Evolutionary conservation across 2,329 filamentous ascomycete genomes (phyloP).

Genomic region (Microsporum audouinii): DNA sequence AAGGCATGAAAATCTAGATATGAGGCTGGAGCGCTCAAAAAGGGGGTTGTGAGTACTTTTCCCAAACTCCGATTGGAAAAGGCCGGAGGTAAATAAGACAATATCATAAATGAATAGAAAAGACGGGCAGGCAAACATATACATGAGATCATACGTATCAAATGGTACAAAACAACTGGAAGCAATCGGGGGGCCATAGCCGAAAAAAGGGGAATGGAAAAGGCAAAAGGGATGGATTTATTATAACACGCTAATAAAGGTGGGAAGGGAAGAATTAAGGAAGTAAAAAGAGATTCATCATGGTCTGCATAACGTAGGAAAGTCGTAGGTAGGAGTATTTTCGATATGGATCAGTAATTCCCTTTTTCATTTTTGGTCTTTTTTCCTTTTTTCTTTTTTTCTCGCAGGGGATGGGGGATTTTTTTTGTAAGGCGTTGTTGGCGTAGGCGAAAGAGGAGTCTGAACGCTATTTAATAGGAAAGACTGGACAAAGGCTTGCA

Average conservation of each 20-base stretch:
- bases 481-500: neutral
- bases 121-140: neutral
- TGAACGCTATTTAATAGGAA: neutral
- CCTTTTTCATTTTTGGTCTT: neutral
- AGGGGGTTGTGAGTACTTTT: neutral
- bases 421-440: neutral
- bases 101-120: neutral
- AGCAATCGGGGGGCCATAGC: neutral
- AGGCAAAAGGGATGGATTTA: neutral
- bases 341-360: neutral
- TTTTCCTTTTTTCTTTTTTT: neutral
- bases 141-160: neutral
- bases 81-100: neutral
- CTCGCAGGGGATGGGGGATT: neutral
- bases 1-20: neutral
- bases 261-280: neutral
- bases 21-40: neutral
- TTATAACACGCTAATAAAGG: no score
- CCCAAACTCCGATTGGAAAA: neutral
- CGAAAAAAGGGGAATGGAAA: neutral
- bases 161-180: constrained; percentile 4
- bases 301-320: neutral
- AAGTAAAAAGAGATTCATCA: neutral
- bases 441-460: neutral
- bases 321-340: neutral